Base-by-base conservation (phyloP, 2,329 filamentous ascomycete genomes). In the Aspergillus sp. region DNA sequence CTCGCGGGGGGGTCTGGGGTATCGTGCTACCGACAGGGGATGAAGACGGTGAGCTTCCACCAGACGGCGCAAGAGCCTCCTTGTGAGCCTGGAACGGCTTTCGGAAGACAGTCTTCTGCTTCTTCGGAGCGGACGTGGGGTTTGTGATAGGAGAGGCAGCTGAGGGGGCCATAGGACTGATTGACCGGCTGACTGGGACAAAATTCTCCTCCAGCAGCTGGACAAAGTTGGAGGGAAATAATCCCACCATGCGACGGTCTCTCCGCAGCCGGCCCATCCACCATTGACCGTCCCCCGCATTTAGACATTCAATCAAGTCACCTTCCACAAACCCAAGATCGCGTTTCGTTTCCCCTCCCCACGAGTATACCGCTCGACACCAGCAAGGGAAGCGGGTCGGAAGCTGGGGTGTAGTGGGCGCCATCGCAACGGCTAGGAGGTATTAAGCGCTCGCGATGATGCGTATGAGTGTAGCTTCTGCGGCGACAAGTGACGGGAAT, bases 141-240 rank as follows among this genome's bases (percentile, higher is more conserved):
- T 74, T 75, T 47, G 68, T 70, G 48, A 71, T 72, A 53, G 77
- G 76, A 55, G 77, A 74, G 39, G 76, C 78, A 64, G 79, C 82
- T 57, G 78, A 87, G 48, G 70, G 60, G 64, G 78, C 78, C 75
- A 91, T 76, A 64, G 84, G 75, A 62, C 79, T 77, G 61, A 78
- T 73, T 30, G 76, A 74, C 20, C 80, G 74, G 62, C 72, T 80
- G 59, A 78, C 74, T 15, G 95, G 95, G 56, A 90, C 87, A 72
- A 96, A 98, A 72, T 87, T 85, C 58, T 95, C 86, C 55, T 90
- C 89, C 32, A 99, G 83, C 5, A 99, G 84, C 72, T 96, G 86
- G 71, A 99, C 95, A 71, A 99, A 99, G 77, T 99, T 99, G 68
- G 93, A 97, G 0, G 95, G 95, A 70, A 99, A 99, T 18, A 95